phyloP scores from a whole-genome alignment of 2,329 filamentous ascomycete species.

The Plenodomus lindquistii region DNA sequence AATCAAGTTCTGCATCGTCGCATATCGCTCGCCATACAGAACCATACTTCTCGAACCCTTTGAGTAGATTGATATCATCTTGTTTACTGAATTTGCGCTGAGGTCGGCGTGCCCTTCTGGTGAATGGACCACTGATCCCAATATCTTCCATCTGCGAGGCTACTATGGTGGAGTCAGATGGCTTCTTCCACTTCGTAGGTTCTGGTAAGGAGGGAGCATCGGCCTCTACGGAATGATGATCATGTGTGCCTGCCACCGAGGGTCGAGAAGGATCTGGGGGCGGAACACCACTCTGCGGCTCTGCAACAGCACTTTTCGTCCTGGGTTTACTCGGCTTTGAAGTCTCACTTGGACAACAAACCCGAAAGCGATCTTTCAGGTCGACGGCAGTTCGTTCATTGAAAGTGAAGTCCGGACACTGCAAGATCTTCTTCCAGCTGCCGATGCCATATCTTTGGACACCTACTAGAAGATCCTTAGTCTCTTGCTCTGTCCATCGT shows the following conservation, averaged over 20 bases:
- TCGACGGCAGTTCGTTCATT: constrained; percentile 63
- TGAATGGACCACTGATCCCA: constrained; percentile 56
- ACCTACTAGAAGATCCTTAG: constrained; percentile 59
- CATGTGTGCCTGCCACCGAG: no score
- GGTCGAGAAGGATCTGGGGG: neutral
- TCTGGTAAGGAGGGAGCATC: neutral
- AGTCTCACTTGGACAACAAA: constrained; percentile 54
- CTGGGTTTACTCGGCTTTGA: constrained; percentile 36
- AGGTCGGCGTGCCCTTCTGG: constrained; percentile 55
- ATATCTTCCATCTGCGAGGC: constrained; percentile 46
- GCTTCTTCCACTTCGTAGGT: constrained; percentile 2
- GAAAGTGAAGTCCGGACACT: constrained; percentile 61
- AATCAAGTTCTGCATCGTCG: constrained; percentile 57
- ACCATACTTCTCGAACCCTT: constrained; percentile 62
- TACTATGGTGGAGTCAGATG: constrained; percentile 21
- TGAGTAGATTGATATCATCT: constrained; percentile 63
- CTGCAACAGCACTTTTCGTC: constrained; percentile 39
- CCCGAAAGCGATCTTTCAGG: constrained; percentile 64
- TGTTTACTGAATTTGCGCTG: constrained; percentile 59
- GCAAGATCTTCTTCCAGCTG: constrained; percentile 66
- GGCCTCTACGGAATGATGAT: neutral
- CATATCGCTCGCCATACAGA: constrained; percentile 64
- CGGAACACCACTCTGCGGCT: neutral
- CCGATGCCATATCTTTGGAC: constrained; percentile 65
- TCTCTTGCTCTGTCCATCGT: constrained; percentile 67